Evolutionary conservation across 768 basidiomycete species (phyloP), one percentile per base, ranked within the genome.

Genomic region (Chalciporus sphaerocephalus): DNA sequence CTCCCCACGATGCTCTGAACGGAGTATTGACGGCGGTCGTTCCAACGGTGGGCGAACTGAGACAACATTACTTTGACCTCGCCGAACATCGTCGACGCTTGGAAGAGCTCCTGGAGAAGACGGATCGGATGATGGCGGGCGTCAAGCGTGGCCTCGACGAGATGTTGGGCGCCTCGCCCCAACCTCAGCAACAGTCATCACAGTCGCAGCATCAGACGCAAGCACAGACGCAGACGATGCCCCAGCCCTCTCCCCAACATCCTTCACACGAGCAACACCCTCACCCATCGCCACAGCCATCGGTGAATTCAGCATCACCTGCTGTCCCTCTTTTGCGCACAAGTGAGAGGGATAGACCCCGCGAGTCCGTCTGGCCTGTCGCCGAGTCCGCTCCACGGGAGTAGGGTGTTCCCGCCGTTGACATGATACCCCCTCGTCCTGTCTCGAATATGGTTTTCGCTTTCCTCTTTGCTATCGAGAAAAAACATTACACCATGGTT

Each of bases 121-220:
- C 88, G 55, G 85, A 90, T 43, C 67, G 75, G 61, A 64, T 92
- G 68, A 80, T 92, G 74, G 73, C 68, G 28, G 80, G 81, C 18
- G 69, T 92, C 60, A 81, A 81, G 71, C 75, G 81, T 53, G 85
- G 81, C 18, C 70, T 92, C 55, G 88, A 90, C 44, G 87, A 91
- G 60, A 81, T 87, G 78, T 71, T 78, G 54, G 74, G 54, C 35
- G 53, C 51, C 28, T 53, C 62, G 40, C 67, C 55, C 37, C 58
- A 55, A 23, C 39, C 61, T 33, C 46, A 55, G 3, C 58, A 55
- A 4, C 58, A 55, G 57, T 45, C 50, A 0, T 47, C 60, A 16
- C 59, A 46, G 18, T 38, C 50, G 10, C 58, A 43, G 28, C 37
- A 48, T 56, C 63, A 61, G 52, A 51, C 58, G 10, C 59, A 56